Base-by-base conservation (phyloP, 441 rosid species). In the Gossypium schwendimanii region DNA sequence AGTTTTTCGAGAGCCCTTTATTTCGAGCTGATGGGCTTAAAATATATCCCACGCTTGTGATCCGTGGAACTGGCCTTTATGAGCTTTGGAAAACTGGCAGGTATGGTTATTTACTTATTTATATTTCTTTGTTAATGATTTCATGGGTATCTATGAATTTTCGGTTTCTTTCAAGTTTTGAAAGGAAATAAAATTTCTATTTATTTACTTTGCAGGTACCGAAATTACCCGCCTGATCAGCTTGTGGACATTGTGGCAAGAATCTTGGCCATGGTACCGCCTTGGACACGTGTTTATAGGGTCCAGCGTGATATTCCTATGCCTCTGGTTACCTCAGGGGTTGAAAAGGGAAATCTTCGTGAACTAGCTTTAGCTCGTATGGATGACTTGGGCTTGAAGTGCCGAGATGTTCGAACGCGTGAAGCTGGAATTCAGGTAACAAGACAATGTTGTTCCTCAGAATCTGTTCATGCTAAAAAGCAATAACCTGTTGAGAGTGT, bases 11-110 rank as follows among this genome's bases (percentile, higher is more conserved):
- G 85, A 91, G 95, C 81, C 98, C 99, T 28, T 89, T 69, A 9
- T 95, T 95, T 82, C 87, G 99, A 82, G 97, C 97, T 14, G 99
- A 95, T 86, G 99, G 98, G 52, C 93, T 95, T 71, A 95, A 93
- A 88, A 95, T 93, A 76, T 95, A 95, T 79, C 99, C 99, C 64
- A 95, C 98, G 7, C 98, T 95, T 78, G 98, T 95, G 73, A 95
- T 95, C 63, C 97, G 97, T 70, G 98, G 98, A 80, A 93, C 99
- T 50, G 99, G 98, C 73, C 98, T 95, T 57, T 93, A 95, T 79
- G 99, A 95, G 80, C 88, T 95, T 21, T 95, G 98, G 99, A 95
- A 95, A 85, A 91, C 97, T 78, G 99, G 99, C 85, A 93, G 97
- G 95, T 93, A 80, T 21, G 47, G 47, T 1, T 65, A 47, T 49